These are phyloP conservation scores for Fraxinus nigra DNA, from an alignment of 305 asterid genomes.

Conservation along the genomic window DNA sequence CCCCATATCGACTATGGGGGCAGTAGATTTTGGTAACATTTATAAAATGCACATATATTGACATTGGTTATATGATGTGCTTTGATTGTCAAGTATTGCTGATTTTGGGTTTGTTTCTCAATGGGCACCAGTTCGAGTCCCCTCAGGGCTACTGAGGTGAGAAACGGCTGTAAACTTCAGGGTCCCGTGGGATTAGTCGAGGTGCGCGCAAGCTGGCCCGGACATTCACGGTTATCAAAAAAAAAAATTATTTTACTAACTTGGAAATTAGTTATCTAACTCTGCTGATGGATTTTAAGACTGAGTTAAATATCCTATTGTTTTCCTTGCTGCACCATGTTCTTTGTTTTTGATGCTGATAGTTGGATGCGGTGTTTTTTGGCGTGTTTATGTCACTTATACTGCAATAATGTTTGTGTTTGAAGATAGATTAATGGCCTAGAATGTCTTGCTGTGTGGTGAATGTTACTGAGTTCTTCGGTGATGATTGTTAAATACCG, in stretches of 20 bases:
- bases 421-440: slow-evolving; percentile 3
- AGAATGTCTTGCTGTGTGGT: slow-evolving; percentile 11
- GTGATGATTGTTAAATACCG: background rate
- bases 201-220: too few species aligned
- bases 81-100: background rate
- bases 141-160: too few species aligned
- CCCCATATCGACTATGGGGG: background rate
- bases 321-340: background rate
- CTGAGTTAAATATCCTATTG: background rate
- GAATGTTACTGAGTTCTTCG: background rate
- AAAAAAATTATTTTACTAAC: background rate
- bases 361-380: background rate
- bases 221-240: too few species aligned
- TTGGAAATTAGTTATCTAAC: background rate
- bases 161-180: too few species aligned
- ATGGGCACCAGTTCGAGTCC: too few species aligned
- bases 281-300: background rate
- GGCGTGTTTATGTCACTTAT: background rate
- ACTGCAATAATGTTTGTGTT: background rate
- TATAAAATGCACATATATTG: background rate
- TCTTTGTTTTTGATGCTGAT: background rate
- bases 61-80: background rate
- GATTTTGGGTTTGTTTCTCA: too few species aligned
- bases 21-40: background rate
- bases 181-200: too few species aligned